Percentiles rank a stretch among this genome's conserved stretches.
Evolutionary conservation across 1,139 yeast genomes (phyloP).

Genomic region (Zygoascus sp.): DNA sequence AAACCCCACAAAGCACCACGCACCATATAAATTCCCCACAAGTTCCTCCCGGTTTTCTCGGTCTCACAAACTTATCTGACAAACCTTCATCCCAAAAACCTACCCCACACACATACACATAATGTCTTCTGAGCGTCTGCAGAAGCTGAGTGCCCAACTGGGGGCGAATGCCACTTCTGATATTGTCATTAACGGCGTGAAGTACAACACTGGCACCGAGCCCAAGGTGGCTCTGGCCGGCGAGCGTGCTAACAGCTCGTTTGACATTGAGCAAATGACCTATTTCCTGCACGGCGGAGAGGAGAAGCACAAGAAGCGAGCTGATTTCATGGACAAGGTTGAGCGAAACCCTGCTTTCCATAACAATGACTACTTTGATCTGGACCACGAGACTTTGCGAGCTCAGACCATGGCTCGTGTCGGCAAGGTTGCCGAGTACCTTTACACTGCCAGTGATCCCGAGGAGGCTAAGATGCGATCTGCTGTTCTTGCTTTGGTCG

Average conservation of each 20-base stretch:
- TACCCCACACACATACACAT: background rate
- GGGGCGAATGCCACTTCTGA: constrained; percentile 26
- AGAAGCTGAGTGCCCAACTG: constrained; percentile 9
- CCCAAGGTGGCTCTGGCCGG: constrained; percentile 39
- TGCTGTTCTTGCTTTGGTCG: constrained; percentile 42
- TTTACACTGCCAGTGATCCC: constrained; percentile 45
- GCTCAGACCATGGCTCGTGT: constrained; percentile 51
- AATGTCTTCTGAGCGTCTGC: constrained; percentile 1
- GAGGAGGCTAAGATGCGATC: constrained; percentile 38
- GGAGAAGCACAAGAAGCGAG: constrained; percentile 42
- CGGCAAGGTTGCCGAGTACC: constrained; percentile 44
- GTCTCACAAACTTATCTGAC: background rate
- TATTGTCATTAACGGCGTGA: constrained; percentile 30
- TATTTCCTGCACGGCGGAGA: constrained; percentile 54
- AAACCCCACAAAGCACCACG: constrained; percentile 4
- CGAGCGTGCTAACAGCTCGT: constrained; percentile 47
- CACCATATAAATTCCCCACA: constrained; percentile 5
- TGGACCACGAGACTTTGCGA: constrained; percentile 47
- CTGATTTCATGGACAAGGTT: constrained; percentile 44
- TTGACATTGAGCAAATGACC: constrained; percentile 47
- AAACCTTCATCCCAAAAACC: background rate
- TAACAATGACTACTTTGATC: constrained; percentile 49
- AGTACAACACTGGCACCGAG: constrained; percentile 34
- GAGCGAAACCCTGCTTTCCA: constrained; percentile 56
- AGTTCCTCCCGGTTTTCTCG: too few species aligned